phyloP scores from a whole-genome alignment of 2,329 filamentous ascomycete genomes.

The Trichoderma sp. region DNA sequence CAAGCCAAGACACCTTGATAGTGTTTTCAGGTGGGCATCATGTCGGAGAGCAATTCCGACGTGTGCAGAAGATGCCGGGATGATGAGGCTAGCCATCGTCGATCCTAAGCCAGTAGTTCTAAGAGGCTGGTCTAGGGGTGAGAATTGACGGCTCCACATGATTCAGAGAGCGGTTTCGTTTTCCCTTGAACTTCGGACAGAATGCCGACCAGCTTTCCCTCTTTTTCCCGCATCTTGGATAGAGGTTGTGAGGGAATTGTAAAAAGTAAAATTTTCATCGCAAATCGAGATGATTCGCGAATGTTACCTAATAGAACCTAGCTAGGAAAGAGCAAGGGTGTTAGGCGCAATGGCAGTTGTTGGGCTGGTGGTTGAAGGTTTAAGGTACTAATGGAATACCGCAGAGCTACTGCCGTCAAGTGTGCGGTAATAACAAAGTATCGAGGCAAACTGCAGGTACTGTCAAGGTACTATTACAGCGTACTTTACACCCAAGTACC shows the following conservation, averaged over 20 bases:
- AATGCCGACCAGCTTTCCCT: neutral
- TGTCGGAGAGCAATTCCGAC: neutral
- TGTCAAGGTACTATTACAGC: neutral
- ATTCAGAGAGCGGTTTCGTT: neutral
- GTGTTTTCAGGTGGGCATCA: neutral
- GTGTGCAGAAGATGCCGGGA: neutral
- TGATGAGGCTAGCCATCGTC: neutral
- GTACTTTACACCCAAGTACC: neutral
- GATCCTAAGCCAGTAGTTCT: neutral
- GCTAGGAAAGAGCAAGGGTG: neutral
- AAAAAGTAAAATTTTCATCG: neutral
- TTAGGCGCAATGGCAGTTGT: neutral
- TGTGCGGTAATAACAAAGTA: neutral
- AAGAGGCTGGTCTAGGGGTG: neutral
- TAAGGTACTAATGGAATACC: neutral
- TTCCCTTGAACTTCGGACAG: neutral
- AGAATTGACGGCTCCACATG: neutral
- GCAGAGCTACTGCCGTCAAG: neutral
- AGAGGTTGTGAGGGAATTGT: neutral
- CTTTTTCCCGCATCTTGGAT: neutral
- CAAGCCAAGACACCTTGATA: neutral
- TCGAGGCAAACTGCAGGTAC: neutral
- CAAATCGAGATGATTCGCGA: neutral
- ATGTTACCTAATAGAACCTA: slow-evolving; percentile 4
- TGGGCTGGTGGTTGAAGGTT: neutral